Evolutionary conservation across 2,329 filamentous ascomycete genomes (phyloP), one percentile per base, ranked within the genome.

Genomic region (Xylariaceae sp.): DNA sequence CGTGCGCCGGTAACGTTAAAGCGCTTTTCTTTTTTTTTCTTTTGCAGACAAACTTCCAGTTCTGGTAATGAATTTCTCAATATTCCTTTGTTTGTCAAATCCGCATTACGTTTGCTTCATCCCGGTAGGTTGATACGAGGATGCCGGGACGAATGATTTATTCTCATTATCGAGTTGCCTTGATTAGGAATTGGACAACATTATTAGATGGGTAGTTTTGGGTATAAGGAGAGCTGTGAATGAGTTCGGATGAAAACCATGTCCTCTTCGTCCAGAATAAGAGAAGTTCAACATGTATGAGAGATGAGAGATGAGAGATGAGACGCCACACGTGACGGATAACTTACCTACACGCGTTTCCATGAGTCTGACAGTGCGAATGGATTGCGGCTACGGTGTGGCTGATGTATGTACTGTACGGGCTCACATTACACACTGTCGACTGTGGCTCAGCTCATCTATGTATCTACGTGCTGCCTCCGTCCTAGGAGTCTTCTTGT

Each of bases 101-200:
- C 40, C 43, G 19, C 19, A 34, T 30, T 59, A 53, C 29, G 43
- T 53, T 37, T 59, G 51, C 51, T 51, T 59, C 57, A 57, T 54
- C 51, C 54, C 51, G 42, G 55, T 32, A 57, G 48, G 46, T 44
- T 47, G 51, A 50, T 53, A 40, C 45, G 32, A 48, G 41, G 43
- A 43, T 51, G 49, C 11, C 9, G 27, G 12, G n/a, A 49, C 47
- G 47, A 44, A 43, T 55, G 52, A 49, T 42, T 42, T 40, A 51
- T 57, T 52, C 55, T 51, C 52, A 55, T 60, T 55, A 53, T 60
- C 32, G 40, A 45, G 37, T 43, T 27, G 29, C n/a, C 47, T 32
- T 34, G 39, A 19, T 29, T 27, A 29, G 32, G 19, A 29, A 27
- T 19, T 43, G 35, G 5, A 19, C 19, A 29, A 44, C 8, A 7